Conservation (phyloP, 1,139 yeast genomes). For the Pneumocystis carinii region DNA sequence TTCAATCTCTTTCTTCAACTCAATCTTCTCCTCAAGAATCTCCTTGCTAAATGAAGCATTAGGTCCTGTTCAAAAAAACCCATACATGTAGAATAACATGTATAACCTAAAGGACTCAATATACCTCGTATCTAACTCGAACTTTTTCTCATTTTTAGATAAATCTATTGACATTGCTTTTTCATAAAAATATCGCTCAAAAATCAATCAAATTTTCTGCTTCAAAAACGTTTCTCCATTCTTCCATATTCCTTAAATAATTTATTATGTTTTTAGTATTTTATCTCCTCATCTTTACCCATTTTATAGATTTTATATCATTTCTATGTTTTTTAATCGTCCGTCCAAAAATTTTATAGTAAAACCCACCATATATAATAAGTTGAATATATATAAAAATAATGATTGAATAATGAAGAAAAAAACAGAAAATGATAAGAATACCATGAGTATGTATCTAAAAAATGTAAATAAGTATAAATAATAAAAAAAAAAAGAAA, state of each 20-base stretch:
- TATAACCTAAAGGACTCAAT: neutral
- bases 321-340: neutral
- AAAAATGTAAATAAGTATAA: neutral
- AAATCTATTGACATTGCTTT: neutral
- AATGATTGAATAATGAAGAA: neutral
- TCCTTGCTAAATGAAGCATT: neutral
- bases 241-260: neutral
- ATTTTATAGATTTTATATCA: neutral
- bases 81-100: neutral
- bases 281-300: neutral
- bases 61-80: neutral
- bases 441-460: neutral
- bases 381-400: neutral
- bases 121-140: neutral
- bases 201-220: neutral
- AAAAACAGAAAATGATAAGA: neutral
- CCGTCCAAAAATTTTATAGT: neutral
- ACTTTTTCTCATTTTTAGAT: neutral
- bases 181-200: neutral
- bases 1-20: neutral
- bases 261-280: neutral
- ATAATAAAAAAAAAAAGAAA: neutral
- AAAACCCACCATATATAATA: neutral
- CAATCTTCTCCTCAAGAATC: neutral
- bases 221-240: neutral